These are phyloP conservation scores for Aspergillus steynii DNA, from an alignment of 495 filamentous ascomycete species.

Conservation along the genomic window DNA sequence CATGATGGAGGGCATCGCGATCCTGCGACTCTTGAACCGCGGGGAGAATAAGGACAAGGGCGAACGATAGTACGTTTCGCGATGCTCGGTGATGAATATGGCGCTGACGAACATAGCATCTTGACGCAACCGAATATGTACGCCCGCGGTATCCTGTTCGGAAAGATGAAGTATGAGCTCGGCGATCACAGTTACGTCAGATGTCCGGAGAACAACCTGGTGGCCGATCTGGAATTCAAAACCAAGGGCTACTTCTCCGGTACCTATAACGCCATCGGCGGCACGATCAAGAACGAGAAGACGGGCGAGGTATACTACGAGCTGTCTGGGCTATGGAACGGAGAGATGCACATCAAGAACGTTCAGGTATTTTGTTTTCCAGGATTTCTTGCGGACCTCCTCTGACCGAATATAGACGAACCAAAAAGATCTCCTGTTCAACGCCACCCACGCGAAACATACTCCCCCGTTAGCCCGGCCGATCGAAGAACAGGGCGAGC, in stretches of 20 bases:
- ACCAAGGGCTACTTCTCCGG: conserved; percentile 97
- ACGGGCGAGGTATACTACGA: conserved; percentile 87
- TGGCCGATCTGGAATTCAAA: conserved; percentile 98
- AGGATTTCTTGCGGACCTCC: conserved; percentile 6
- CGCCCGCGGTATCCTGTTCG: conserved; percentile 93
- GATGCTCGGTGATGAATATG: not conserved
- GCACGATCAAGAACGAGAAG: conserved; percentile 84
- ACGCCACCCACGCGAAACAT: conserved; percentile 74
- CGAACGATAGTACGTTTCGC: conserved; percentile 78
- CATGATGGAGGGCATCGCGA: conserved; percentile 95
- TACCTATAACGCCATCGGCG: conserved; percentile 94
- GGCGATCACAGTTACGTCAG: conserved; percentile 95
- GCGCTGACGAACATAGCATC: conserved; percentile 52
- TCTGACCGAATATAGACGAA: conserved; percentile 60
- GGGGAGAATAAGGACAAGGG: conserved; percentile 60
- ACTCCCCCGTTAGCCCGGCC: conserved; percentile 75
- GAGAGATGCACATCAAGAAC: conserved; percentile 89
- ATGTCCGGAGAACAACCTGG: conserved; percentile 81
- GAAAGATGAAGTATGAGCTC: conserved; percentile 99
- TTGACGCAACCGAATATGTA: conserved; percentile 99
- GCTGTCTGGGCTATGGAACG: conserved; percentile 89
- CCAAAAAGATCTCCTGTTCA: conserved; percentile 85
- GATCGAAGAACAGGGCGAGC: conserved; percentile 81
- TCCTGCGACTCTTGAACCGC: conserved; percentile 79
- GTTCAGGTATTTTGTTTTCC: conserved; percentile 55